phyloP scores from a whole-genome alignment of 108 stramenopile genomes.

The Nannochloropsis gaditana region DNA sequence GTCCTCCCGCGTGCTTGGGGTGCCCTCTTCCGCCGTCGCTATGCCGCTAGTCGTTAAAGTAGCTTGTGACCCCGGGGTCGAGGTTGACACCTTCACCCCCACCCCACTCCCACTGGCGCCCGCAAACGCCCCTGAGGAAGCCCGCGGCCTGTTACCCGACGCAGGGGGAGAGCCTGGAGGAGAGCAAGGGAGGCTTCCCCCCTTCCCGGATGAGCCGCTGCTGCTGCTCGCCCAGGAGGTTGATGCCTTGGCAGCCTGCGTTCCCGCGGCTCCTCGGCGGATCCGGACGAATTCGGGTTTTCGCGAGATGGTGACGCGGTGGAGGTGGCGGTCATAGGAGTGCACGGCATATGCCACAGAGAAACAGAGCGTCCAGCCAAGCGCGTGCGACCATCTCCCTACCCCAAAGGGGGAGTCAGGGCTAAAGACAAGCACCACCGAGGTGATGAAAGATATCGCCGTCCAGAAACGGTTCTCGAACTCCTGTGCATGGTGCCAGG shows the following conservation, averaged over 20 bases:
- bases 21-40: background rate
- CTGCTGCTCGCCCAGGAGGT: background rate
- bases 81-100: background rate
- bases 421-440: conserved; percentile 30
- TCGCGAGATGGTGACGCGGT: background rate
- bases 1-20: background rate
- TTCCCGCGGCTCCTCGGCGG: background rate
- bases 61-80: background rate
- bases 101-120: background rate
- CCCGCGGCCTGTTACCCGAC: background rate
- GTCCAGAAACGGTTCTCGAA: conserved; percentile 48
- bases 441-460: conserved; percentile 29
- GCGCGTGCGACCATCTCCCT: conserved; percentile 28
- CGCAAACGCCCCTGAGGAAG: background rate
- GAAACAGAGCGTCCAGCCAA: conserved; percentile 24
- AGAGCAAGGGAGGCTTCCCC: background rate
- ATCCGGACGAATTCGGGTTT: background rate
- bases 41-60: background rate
- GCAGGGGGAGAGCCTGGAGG: background rate
- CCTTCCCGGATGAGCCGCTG: background rate
- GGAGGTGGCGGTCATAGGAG: conserved; percentile 29
- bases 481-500: conserved; percentile 30
- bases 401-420: conserved; percentile 38
- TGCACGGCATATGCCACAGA: conserved; percentile 28
- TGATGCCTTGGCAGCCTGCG: background rate